Evolutionary conservation across 805 yeast genomes (phyloP).

Genomic region (Wickerhamiella dianesei): DNA sequence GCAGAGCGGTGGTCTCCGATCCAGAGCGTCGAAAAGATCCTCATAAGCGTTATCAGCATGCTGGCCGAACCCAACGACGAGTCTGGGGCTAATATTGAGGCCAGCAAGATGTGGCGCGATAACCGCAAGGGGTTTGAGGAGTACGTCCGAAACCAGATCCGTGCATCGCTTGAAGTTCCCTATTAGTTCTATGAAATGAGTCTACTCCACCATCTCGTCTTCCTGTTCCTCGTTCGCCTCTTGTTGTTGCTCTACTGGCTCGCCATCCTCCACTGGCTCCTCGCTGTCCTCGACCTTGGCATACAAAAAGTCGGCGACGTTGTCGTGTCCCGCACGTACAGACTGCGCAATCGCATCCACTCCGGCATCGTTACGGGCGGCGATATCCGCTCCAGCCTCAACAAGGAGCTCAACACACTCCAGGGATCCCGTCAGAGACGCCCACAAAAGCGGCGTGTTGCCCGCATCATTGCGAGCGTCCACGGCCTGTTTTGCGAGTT

Average conservation of each 20-base stretch:
- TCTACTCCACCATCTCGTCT: not conserved
- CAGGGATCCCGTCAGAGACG: constrained; percentile 74
- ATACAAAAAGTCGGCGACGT: constrained; percentile 65
- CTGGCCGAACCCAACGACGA: constrained; percentile 89
- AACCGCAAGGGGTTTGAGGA: constrained; percentile 52
- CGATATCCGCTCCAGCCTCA: constrained; percentile 73
- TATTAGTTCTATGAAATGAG: not conserved
- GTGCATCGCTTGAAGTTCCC: constrained; percentile 46
- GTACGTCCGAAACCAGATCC: constrained; percentile 53
- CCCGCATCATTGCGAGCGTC: constrained; percentile 61
- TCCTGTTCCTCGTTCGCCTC: not conserved
- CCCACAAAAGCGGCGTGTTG: constrained; percentile 96
- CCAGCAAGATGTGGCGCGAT: constrained; percentile 82
- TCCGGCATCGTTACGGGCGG: constrained; percentile 53
- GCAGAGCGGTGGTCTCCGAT: constrained; percentile 98
- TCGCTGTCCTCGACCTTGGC: constrained; percentile 37
- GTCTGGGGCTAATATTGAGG: constrained; percentile 82
- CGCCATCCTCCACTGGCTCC: constrained; percentile 2
- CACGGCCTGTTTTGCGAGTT: constrained; percentile 28
- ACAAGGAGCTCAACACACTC: constrained; percentile 55
- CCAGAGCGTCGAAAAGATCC: constrained; percentile 92
- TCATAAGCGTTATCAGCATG: constrained; percentile 88
- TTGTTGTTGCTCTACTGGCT: not conserved
- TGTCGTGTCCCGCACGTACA: constrained; percentile 60
- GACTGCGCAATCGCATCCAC: constrained; percentile 87